These are phyloP conservation scores for Panicum miliaceum DNA, from an alignment of 176 grass and related monocot species.

Conservation along the genomic window DNA sequence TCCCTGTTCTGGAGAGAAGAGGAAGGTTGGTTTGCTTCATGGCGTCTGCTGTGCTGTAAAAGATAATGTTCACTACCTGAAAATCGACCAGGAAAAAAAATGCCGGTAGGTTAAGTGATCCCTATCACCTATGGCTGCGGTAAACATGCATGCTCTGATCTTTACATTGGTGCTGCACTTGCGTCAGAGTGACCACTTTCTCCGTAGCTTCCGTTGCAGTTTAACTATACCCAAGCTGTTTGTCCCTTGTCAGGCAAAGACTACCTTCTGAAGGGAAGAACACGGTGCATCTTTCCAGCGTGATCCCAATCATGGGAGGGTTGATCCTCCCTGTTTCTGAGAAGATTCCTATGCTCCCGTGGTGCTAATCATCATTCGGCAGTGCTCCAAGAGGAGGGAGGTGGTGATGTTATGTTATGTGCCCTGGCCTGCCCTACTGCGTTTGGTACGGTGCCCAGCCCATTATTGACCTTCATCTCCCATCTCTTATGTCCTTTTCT, in stretches of 20 bases:
- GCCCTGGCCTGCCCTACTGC: background rate
- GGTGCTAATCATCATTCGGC: constrained; percentile 6
- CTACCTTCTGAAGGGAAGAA: background rate
- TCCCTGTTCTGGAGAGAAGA: constrained; percentile 13
- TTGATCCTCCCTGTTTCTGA: background rate
- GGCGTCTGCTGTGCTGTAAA: background rate
- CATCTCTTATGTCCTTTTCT: background rate
- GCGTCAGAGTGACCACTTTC: background rate
- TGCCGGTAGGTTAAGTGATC: no score
- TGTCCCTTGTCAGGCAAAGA: background rate
- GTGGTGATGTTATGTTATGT: background rate
- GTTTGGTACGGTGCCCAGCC: constrained; percentile 14
- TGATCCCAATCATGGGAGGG: background rate
- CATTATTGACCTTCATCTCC: constrained; percentile 27
- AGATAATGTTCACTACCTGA: background rate
- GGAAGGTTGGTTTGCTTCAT: background rate
- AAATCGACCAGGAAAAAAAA: no score
- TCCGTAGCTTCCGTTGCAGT: background rate
- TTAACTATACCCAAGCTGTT: background rate
- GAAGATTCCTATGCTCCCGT: background rate
- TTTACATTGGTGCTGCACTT: background rate
- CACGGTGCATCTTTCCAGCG: background rate
- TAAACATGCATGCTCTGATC: constrained; percentile 1
- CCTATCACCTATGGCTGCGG: background rate
- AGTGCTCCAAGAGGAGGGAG: background rate